Conservation (phyloP, 2,329 filamentous ascomycete species). For the Leptoxyphium fumago region DNA sequence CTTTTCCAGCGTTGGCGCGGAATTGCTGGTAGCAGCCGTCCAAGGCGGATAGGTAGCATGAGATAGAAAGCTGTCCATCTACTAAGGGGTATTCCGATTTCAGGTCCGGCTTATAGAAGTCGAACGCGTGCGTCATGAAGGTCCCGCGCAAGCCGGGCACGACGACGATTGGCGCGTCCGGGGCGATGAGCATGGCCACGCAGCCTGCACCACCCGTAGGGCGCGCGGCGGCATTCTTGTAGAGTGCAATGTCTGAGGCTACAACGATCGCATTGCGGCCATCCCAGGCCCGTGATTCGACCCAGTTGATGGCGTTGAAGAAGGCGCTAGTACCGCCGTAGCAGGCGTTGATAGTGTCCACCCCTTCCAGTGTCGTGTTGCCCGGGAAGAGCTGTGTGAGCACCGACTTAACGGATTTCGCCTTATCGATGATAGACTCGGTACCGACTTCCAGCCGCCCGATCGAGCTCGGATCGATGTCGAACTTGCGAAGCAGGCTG, state of each 20-base stretch:
- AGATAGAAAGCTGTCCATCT: conserved; percentile 37
- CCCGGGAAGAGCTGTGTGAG: conserved; percentile 39
- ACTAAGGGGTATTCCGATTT: conserved; percentile 40
- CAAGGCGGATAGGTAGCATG: conserved; percentile 38
- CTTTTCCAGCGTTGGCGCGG: conserved; percentile 32
- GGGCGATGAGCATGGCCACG: conserved; percentile 39
- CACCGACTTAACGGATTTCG: conserved; percentile 40
- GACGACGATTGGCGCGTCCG: conserved; percentile 34
- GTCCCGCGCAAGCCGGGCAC: conserved; percentile 36
- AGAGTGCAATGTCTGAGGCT: conserved; percentile 38
- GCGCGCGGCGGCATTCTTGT: conserved; percentile 39
- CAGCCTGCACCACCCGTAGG: conserved; percentile 39
- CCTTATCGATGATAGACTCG: conserved; percentile 40
- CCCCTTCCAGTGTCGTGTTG: conserved; percentile 39
- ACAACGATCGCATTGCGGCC: conserved; percentile 38
- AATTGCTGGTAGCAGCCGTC: conserved; percentile 40
- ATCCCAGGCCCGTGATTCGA: conserved; percentile 40
- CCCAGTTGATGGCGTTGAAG: conserved; percentile 40
- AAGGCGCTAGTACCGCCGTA: conserved; percentile 40
- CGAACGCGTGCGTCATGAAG: conserved; percentile 38
- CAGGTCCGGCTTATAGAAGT: conserved; percentile 41
- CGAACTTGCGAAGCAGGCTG: conserved; percentile 38
- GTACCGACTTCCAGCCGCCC: conserved; percentile 39
- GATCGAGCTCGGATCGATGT: conserved; percentile 35
- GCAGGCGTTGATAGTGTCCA: conserved; percentile 40